Base-by-base conservation (phyloP, 352 stramenopile genomes). In the Globisporangium abappressorium region DNA sequence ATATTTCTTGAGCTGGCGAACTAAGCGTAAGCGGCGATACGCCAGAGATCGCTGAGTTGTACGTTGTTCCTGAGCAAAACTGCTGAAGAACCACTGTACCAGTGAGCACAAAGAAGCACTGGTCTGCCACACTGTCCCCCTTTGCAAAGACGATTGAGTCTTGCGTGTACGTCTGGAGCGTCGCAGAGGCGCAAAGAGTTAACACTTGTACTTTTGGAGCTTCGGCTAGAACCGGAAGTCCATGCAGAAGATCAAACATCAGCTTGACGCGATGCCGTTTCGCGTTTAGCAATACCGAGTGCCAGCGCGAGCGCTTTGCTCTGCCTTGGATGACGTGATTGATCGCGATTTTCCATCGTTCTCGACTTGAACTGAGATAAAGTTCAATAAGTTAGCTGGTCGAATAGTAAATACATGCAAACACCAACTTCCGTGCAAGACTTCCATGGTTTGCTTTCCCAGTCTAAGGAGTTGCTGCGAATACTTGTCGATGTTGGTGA, bases 11-110 rank as follows among this genome's bases (percentile, higher is more conserved):
- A 12, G 12, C 24, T 20, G 64, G 22, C 33, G 56, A 30, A 33
- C 56, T 51, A 33, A 54, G n/a, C n/a, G 46, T 8, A 49, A 47
- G 41, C 8, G 43, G 15, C 2, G 43, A 18, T 5, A 30, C 28
- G 1, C 30, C 46, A 22, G 54, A 3, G 20, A 30, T 57, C 24
- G 59, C 18, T 7, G 58, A 49, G 49, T 24, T 70, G n/a, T 24
- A 46, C n/a, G 22, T 46, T 58, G 43, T 12, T 24, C 12, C 57
- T 15, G 58, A 38, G n/a, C 43, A 65, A 9, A 38, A 56, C 53
- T 88, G 80, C 28, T 88, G 69, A 34, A 88, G 59, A 7, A 59
- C 63, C 2, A 88, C 62, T 5, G 66, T 60, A 3, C 80, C 80
- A 57, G 74, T 67, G 4, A 83, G 51, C 3, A 88, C 71, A 5